These are phyloP conservation scores for Emmonsiellopsis sp. DNA, from an alignment of 2,329 filamentous ascomycete species.

Conservation along the genomic window DNA sequence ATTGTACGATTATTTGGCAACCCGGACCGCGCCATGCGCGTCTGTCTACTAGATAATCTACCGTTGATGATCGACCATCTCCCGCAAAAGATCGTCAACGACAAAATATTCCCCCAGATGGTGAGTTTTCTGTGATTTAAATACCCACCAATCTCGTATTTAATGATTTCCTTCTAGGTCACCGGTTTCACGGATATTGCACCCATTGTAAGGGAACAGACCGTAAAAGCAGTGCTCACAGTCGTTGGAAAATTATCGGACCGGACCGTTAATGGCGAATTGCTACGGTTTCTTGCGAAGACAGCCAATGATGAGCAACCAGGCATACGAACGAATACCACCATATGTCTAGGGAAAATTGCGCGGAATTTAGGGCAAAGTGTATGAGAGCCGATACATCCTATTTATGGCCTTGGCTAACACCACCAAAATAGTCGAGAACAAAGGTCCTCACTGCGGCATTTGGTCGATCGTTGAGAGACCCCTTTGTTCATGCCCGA, in stretches of 20 bases:
- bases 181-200: constrained; percentile 89
- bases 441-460: constrained; percentile 88
- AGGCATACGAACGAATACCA: constrained; percentile 94
- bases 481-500: constrained; percentile 89
- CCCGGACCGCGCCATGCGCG: constrained; percentile 82
- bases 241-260: constrained; percentile 86
- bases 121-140: constrained; percentile 36
- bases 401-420: constrained; percentile 17
- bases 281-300: constrained; percentile 83
- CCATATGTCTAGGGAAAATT: constrained; percentile 93
- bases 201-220: constrained; percentile 88
- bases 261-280: constrained; percentile 83
- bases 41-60: constrained; percentile 81
- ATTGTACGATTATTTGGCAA: constrained; percentile 80
- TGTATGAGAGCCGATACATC: constrained; percentile 24
- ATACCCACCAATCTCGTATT: constrained; percentile 4
- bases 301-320: constrained; percentile 97
- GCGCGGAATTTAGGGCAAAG: constrained; percentile 70
- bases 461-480: constrained; percentile 77
- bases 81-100: constrained; percentile 79
- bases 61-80: constrained; percentile 86
- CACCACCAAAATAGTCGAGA: constrained; percentile 46
- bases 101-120: constrained; percentile 94
- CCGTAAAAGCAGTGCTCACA: constrained; percentile 82
- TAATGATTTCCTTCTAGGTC: constrained; percentile 45